Evolutionary conservation across 768 basidiomycete genomes (phyloP).

Genomic region (Mycena filopes): DNA sequence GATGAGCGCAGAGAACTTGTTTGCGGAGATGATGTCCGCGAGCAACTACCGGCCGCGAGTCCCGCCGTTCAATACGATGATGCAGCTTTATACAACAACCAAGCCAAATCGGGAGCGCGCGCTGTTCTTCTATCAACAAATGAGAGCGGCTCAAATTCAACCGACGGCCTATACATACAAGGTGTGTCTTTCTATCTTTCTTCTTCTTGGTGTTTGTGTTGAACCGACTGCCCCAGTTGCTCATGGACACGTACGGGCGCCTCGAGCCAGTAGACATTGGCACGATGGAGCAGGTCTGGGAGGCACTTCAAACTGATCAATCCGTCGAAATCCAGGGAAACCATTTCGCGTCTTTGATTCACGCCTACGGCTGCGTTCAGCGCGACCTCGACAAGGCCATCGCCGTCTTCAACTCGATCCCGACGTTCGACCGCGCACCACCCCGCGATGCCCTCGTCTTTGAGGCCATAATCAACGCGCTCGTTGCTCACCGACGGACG

Average conservation of each 20-base stretch:
- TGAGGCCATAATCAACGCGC: constrained; percentile 90
- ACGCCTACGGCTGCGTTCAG: constrained; percentile 84
- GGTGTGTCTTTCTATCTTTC: constrained; percentile 50
- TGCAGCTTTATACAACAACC: constrained; percentile 94
- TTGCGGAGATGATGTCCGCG: constrained; percentile 82
- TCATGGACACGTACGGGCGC: constrained; percentile 89
- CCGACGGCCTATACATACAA: constrained; percentile 97
- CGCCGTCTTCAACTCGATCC: constrained; percentile 79
- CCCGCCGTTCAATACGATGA: constrained; percentile 99
- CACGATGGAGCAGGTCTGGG: constrained; percentile 79
- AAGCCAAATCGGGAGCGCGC: constrained; percentile 86
- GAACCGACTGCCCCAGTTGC: constrained; percentile 61
- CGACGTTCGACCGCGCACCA: constrained; percentile 59
- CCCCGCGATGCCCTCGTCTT: constrained; percentile 87
- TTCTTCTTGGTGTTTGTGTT: not conserved
- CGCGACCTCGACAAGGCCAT: constrained; percentile 84
- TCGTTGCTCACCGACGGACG: constrained; percentile 80
- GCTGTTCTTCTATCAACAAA: constrained; percentile 76
- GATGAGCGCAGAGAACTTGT: constrained; percentile 81
- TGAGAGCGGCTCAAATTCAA: constrained; percentile 66
- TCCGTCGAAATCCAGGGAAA: constrained; percentile 55
- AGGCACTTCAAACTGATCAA: constrained; percentile 59
- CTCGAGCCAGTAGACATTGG: constrained; percentile 83
- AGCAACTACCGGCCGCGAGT: constrained; percentile 87
- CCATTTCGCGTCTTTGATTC: constrained; percentile 86